Evolutionary conservation across 306 rosid genomes (phyloP).

Genomic region (Medicago truncatula): DNA sequence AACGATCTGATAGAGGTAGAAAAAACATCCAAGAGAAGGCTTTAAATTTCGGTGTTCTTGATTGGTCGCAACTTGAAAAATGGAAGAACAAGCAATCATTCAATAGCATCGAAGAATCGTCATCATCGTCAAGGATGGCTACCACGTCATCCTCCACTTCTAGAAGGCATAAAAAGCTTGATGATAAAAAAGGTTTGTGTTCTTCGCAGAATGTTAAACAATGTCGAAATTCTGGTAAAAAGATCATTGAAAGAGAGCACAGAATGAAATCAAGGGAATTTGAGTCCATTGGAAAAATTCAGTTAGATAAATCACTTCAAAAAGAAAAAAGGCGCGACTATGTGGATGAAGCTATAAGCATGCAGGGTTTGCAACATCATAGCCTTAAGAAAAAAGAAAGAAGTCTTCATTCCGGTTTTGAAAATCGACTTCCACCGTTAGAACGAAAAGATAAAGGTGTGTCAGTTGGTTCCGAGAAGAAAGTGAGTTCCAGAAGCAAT

Average conservation of each 20-base stretch:
- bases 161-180: constrained; percentile 40
- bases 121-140: constrained; percentile 47
- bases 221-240: constrained; percentile 53
- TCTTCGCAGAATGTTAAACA: constrained; percentile 49
- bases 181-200: constrained; percentile 37
- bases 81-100: constrained; percentile 69
- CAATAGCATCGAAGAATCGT: constrained; percentile 41
- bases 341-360: constrained; percentile 47
- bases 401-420: constrained; percentile 43
- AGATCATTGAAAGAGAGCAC: constrained; percentile 40
- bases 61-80: constrained; percentile 82
- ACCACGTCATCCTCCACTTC: constrained; percentile 42
- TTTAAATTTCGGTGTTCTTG: constrained; percentile 91
- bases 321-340: constrained; percentile 47
- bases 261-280: constrained; percentile 42
- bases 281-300: constrained; percentile 45
- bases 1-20: constrained; percentile 57
- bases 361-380: constrained; percentile 46
- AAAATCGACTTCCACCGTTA: constrained; percentile 44
- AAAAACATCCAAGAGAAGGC: constrained; percentile 65
- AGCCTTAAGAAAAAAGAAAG: constrained; percentile 53
- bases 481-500: constrained; percentile 35
- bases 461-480: constrained; percentile 47
- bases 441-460: constrained; percentile 43
- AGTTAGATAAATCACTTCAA: constrained; percentile 46